phyloP scores from a whole-genome alignment of 2,329 filamentous ascomycete genomes.

The Colletotrichum sp. region DNA sequence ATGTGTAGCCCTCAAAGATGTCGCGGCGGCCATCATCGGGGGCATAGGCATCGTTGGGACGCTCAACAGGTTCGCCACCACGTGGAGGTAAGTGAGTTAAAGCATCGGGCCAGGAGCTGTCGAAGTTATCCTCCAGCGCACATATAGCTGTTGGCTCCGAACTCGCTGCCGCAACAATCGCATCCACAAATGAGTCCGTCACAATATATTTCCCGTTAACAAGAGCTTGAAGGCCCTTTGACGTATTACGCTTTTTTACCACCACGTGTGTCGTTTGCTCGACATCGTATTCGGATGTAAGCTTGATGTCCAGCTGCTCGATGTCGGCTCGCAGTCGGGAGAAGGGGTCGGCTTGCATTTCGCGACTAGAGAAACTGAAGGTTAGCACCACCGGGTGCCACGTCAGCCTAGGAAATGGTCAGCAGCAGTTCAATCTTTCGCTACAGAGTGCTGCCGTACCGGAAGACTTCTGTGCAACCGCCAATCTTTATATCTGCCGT shows the following conservation, averaged over 20 bases:
- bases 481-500: conserved; percentile 75
- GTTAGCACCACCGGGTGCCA: conserved; percentile 85
- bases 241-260: conserved; percentile 86
- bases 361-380: conserved; percentile 77
- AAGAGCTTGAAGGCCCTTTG: conserved; percentile 85
- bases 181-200: conserved; percentile 73
- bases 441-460: conserved; percentile 40
- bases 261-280: conserved; percentile 85
- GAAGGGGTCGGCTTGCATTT: conserved; percentile 71
- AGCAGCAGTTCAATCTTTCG: not conserved
- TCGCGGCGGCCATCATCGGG: conserved; percentile 70
- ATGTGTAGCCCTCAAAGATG: conserved; percentile 86
- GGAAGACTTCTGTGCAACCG: conserved; percentile 67
- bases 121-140: conserved; percentile 80
- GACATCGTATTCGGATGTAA: conserved; percentile 73
- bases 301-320: conserved; percentile 89
- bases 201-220: conserved; percentile 84
- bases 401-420: conserved; percentile 58
- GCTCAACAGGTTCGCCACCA: conserved; percentile 76
- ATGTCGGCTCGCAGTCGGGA: conserved; percentile 67
- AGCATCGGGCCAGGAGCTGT: conserved; percentile 78
- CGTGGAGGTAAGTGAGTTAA: conserved; percentile 73
- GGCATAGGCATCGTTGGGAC: conserved; percentile 71
- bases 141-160: conserved; percentile 55
- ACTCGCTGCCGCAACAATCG: conserved; percentile 66